Base-by-base conservation (phyloP, 208 protist genomes). In the Leishmania mexicana region DNA sequence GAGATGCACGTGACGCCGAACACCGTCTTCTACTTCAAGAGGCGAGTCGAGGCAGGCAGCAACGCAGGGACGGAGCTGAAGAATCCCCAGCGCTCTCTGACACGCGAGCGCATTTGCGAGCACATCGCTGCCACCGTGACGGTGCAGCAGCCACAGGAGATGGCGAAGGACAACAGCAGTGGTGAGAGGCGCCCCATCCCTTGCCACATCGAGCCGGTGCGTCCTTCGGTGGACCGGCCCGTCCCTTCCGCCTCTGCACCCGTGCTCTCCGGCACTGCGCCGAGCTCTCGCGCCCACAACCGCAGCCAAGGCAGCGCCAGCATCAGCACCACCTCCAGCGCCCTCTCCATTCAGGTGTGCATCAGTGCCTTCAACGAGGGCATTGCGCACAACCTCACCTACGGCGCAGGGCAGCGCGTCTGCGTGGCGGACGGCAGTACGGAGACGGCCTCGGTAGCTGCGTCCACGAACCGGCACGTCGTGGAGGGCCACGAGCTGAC, bases 21-120 rank as follows among this genome's bases (percentile, higher is more conserved):
- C 78, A 54, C 85, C 54, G 79, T 89, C 71, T 83, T 89, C 76
- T 77, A 78, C 72, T 89, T 89, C 71, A 42, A 57, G 45, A 35
- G 78, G 78, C 73, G 71, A n/a, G 38, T n/a, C 31, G 19, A 76
- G 42, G 28, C n/a, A 10, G 58, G 24, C 68, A 54, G 71, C 71
- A 57, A 68, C 42, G 24, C 31, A 31, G 21, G 38, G 3, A 31
- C 0, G 17, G 35, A n/a, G 45, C 65, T 11, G 19, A 21, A 13
- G 65, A 54, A 65, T 51, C 1, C 11, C 38, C 42, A 60, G 1
- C 77, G 40, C 51, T 38, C 72, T 15, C 72, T 81, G 62, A 85
- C 81, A n/a, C 73, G 72, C 40, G 81, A 81, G 51, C 70, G 81
- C 49, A 72, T 81, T 54, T 5, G 58, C 76, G 76, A 81, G 76